Evolutionary conservation across 768 basidiomycete species (phyloP), one percentile per base, ranked within the genome.

Genomic region (Boletus edulis): DNA sequence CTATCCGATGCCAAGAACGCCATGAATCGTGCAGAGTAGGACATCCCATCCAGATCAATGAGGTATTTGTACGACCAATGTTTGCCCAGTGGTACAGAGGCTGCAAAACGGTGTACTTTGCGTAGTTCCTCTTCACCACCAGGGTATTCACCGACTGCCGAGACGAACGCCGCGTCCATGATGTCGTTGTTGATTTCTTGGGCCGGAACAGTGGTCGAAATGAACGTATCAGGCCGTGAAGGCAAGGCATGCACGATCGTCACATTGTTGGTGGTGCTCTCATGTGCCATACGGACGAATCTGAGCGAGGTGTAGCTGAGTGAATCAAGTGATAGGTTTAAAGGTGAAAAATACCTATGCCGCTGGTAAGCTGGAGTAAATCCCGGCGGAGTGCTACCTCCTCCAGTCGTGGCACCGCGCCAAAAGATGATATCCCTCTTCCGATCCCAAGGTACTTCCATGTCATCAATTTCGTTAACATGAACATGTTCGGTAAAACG

Each of bases 1-100:
- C 91, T 92, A 68, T 96, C 93, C 51, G 89, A 94, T 39, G 86
- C 87, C 62, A 94, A 71, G 66, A 92, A 85, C 1, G 86, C 80
- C 80, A 93, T 84, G 70, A 97, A 94, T 13, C 93, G 80, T 3
- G 87, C 95, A 27, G 89, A 93, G 71, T 98, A 98, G 18, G 91
- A 87, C 90, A 94, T 95, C 15, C 96, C 95, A 64, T 97, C 95
- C 53, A 98, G 72, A 71, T 98, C 95, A 56, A 95, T 72, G 35
- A 96, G 78, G 65, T 95, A 93, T 75, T 97, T 96, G 76, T 94
- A 92, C 55, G 85, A 77, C 95, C 95, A 98, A 64, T 94, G 88
- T 52, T 85, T 80, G 7, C 91, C 91, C 1, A 98, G 75, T 4
- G 88, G 86, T 1, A 91, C 92, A 1, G 88, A 77, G 49, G 89